Conservation (phyloP, 768 basidiomycete genomes). For the Rhizopogon vinicolor region DNA sequence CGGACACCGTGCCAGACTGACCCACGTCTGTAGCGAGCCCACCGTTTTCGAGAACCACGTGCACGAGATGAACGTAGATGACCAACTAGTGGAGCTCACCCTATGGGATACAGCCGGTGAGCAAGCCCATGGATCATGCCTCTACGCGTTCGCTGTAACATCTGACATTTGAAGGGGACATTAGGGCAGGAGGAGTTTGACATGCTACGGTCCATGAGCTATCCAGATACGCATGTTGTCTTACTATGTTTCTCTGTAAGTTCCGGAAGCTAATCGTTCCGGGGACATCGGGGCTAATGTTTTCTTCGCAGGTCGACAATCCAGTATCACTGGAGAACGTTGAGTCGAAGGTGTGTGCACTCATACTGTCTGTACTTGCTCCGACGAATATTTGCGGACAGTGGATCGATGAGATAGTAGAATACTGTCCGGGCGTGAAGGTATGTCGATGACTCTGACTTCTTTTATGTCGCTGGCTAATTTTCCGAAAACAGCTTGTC, state of each 20-base stretch:
- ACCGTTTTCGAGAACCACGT: constrained; percentile 99
- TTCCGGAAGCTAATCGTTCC: not conserved
- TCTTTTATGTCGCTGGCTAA: constrained; percentile 6
- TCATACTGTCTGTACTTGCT: not conserved
- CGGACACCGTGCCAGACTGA: not conserved
- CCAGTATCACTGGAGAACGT: constrained; percentile 95
- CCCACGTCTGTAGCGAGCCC: constrained; percentile 55
- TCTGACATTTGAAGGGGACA: constrained; percentile 28
- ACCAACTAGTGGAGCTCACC: constrained; percentile 84
- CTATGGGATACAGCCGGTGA: constrained; percentile 97
- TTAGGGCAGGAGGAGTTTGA: constrained; percentile 96
- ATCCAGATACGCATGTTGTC: constrained; percentile 94
- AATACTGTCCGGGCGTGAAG: constrained; percentile 95
- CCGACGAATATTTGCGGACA: constrained; percentile 24
- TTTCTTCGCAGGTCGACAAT: constrained; percentile 69
- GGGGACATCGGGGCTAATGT: not conserved
- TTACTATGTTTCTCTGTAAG: constrained; percentile 94
- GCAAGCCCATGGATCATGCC: constrained; percentile 1
- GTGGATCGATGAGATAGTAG: constrained; percentile 93
- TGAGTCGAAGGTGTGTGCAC: constrained; percentile 74
- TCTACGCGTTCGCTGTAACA: constrained; percentile 11
- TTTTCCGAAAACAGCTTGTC: constrained; percentile 51
- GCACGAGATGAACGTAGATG: constrained; percentile 83
- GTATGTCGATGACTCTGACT: constrained; percentile 33
- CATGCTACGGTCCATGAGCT: constrained; percentile 86